These are phyloP conservation scores for Syncephalastrum sp. DNA, from an alignment of 371 early-diverging fungal genomes.

Conservation along the genomic window DNA sequence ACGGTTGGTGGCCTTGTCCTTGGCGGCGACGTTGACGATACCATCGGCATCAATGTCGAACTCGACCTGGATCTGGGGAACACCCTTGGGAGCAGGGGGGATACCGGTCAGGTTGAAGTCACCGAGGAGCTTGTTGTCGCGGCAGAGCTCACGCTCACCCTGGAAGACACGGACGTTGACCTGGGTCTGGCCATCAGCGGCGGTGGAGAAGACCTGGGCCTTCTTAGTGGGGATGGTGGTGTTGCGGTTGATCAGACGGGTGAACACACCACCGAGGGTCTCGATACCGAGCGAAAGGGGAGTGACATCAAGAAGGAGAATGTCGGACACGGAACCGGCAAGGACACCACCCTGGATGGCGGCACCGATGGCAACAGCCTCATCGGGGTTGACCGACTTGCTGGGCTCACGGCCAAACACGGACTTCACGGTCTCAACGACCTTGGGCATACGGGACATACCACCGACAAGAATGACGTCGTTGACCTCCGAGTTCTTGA, in stretches of 20 bases:
- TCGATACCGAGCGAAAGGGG: conserved; percentile 98
- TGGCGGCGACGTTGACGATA: conserved; percentile 97
- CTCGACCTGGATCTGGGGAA: conserved; percentile 93
- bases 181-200: conserved; percentile 98
- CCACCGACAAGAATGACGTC: conserved; percentile 99
- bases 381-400: conserved; percentile 98
- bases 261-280: conserved; percentile 97
- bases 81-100: conserved; percentile 91
- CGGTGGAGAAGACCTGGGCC: conserved; percentile 99
- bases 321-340: conserved; percentile 92
- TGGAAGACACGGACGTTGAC: conserved; percentile 99
- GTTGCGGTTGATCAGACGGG: conserved; percentile 96
- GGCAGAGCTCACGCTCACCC: conserved; percentile 97
- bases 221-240: conserved; percentile 99
- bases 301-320: conserved; percentile 97
- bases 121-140: conserved; percentile 98
- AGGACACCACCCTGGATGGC: conserved; percentile 99
- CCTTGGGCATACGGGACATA: conserved; percentile 98
- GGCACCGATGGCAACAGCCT: conserved; percentile 99
- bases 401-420: conserved; percentile 92
- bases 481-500: conserved; percentile 78
- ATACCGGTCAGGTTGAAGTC: conserved; percentile 92
- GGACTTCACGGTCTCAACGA: conserved; percentile 88
- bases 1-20: conserved; percentile 95
- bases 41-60: conserved; percentile 99